phyloP scores from a whole-genome alignment of 331 rosid genomes.

The Pyrus hybrid region DNA sequence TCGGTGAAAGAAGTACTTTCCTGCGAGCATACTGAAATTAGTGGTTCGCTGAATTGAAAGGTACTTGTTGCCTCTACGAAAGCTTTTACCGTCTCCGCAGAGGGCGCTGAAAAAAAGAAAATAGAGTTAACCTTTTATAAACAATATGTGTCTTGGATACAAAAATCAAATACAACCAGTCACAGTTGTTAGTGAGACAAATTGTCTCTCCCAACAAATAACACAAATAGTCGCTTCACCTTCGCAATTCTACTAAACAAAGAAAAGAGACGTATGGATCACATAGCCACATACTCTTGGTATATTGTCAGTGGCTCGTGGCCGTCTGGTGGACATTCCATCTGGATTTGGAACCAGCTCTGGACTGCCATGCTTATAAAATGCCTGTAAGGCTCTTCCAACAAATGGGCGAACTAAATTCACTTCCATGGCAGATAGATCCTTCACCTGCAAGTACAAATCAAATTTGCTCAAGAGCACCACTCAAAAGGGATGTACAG shows the following conservation, averaged over 20 bases:
- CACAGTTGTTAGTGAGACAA: neutral
- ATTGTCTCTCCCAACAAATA: neutral
- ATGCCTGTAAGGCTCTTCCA: slow-evolving; percentile 81
- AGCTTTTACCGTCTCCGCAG: slow-evolving; percentile 41
- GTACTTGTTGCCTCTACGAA: neutral
- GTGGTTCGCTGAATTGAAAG: slow-evolving; percentile 7
- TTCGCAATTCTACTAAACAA: neutral
- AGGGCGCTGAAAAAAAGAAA: slow-evolving; percentile 51
- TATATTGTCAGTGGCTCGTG: slow-evolving; percentile 45
- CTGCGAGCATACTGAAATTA: slow-evolving; percentile 4
- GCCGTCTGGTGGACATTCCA: slow-evolving; percentile 44
- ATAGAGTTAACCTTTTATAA: neutral
- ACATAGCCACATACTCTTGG: slow-evolving; percentile 50
- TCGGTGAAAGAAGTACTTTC: slow-evolving; percentile 10
- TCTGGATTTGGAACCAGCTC: slow-evolving; percentile 79
- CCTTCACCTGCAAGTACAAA: slow-evolving; percentile 52
- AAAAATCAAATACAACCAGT: neutral
- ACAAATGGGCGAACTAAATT: slow-evolving; percentile 91
- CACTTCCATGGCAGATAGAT: slow-evolving; percentile 97
- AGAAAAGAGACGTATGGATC: neutral
- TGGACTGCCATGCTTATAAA: slow-evolving; percentile 77
- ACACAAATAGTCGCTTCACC: neutral
- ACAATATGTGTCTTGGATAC: neutral
- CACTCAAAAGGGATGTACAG: neutral
- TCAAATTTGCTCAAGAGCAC: slow-evolving; percentile 8